phyloP scores from a whole-genome alignment of 495 filamentous ascomycete species.

The Neurospora sp. region DNA sequence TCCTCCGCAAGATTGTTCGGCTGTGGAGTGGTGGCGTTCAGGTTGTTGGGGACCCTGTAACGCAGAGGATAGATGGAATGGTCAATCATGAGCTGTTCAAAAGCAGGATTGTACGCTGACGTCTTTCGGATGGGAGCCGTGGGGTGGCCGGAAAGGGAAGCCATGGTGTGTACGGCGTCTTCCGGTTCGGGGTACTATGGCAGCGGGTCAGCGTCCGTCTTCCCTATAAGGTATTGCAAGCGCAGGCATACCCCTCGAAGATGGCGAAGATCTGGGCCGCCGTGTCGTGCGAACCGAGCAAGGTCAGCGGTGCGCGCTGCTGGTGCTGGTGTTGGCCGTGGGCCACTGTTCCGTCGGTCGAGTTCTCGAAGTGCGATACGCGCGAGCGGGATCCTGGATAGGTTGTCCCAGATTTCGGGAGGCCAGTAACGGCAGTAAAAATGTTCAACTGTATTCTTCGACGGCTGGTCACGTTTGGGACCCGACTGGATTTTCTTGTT shows the following conservation, averaged over 20 bases:
- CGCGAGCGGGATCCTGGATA: slow-evolving; percentile 25
- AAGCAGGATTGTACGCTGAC: slow-evolving; percentile 19
- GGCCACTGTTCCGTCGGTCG: slow-evolving; percentile 19
- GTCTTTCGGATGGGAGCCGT: neutral
- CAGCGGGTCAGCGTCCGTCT: neutral
- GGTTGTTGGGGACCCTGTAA: neutral
- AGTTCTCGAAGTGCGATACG: slow-evolving; percentile 24
- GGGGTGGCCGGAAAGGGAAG: neutral
- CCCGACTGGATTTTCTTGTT: too few relatives aligned
- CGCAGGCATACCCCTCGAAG: slow-evolving; percentile 12
- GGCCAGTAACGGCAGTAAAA: slow-evolving; percentile 5
- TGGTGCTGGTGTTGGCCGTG: neutral
- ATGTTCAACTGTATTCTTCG: too few relatives aligned
- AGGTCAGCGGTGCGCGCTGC: slow-evolving; percentile 3
- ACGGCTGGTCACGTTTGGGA: too few relatives aligned
- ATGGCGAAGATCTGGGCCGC: slow-evolving; percentile 9
- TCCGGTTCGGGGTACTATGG: slow-evolving; percentile 5
- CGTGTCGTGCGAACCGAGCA: slow-evolving; percentile 12
- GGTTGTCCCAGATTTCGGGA: slow-evolving; percentile 22
- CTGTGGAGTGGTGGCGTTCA: neutral
- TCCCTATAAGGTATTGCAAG: neutral
- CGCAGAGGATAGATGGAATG: neutral
- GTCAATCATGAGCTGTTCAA: slow-evolving; percentile 28
- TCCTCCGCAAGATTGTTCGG: neutral
- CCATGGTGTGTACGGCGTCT: slow-evolving; percentile 1